These are phyloP conservation scores for Solanum pennellii DNA, from an alignment of 257 asterid species.

Conservation along the genomic window DNA sequence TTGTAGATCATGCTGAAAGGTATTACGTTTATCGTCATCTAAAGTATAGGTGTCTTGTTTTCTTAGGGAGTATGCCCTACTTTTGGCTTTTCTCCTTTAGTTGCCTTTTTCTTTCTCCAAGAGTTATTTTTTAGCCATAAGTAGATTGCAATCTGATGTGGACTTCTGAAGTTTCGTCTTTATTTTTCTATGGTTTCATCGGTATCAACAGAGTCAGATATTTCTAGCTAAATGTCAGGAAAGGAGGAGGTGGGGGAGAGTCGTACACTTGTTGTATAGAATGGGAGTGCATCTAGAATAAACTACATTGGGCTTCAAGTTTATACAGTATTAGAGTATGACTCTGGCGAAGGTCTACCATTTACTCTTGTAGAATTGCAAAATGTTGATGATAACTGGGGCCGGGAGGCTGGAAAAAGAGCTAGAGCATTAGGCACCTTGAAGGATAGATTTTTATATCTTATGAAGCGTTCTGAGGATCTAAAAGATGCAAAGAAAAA, in stretches of 20 bases:
- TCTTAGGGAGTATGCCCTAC: no score
- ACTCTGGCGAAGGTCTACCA: no score
- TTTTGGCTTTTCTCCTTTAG: no score
- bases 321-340: no score
- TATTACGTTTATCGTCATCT: not conserved
- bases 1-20: not conserved
- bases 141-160: not conserved
- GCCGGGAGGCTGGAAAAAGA: conserved; percentile 64
- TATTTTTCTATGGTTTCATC: not conserved
- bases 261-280: not conserved
- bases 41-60: no score
- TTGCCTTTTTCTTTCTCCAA: no score
- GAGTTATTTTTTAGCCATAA: no score
- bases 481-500: no score
- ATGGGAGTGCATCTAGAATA: no score
- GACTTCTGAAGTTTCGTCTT: not conserved
- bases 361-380: no score
- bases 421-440: conserved; percentile 30
- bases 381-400: not conserved
- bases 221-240: not conserved
- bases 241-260: not conserved
- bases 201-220: not conserved
- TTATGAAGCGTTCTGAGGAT: no score
- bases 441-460: not conserved
- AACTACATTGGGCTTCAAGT: no score